Evolutionary conservation across 257 asterid genomes (phyloP), one percentile per base, ranked within the genome.

Genomic region (Verbena officinalis): DNA sequence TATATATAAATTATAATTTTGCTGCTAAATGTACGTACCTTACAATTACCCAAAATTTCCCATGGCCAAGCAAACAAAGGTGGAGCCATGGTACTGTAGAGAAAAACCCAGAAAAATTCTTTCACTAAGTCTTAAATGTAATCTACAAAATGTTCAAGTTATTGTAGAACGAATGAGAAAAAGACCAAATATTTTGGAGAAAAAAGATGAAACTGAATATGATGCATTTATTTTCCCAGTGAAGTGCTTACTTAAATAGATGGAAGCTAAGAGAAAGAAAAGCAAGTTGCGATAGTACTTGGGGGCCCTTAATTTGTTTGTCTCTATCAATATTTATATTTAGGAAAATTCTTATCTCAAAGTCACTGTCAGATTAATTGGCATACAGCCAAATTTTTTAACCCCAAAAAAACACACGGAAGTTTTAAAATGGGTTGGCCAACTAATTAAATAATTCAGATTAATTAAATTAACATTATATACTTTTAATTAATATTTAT

Each of bases 51-150:
- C 79, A 87, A 68, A 61, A 70, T 30, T 61, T 82, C 77, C 97
- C 97, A 88, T 66, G 97, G 96, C 89, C 95, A 90, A 51, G 86
- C 55, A 67, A 75, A 75, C 60, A 88, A 74, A 13, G 80, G 85
- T 53, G 95, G 84, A 59, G 73, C 76, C 94, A 87, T 87, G 50
- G 40, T 40, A 31, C 13, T 4, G 34, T 34, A 17, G 42, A 39
- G 36, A 7, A 9, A 36, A 4, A 5, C 58, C 62, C 39, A 59
- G 10, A n/a, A 58, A 70, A 62, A 44, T 27, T 56, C 9, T 23
- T 6, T 21, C 30, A 56, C 17, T 42, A n/a, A 22, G 27, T 30
- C 43, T 51, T 53, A 2, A 11, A 21, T 7, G 21, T 24, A 16
- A 34, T 49, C 44, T 9, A 14, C 20, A 7, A n/a, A n/a, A n/a